These are phyloP conservation scores for Trichoderma sp. DNA, from an alignment of 2,329 filamentous ascomycete species.

Conservation along the genomic window DNA sequence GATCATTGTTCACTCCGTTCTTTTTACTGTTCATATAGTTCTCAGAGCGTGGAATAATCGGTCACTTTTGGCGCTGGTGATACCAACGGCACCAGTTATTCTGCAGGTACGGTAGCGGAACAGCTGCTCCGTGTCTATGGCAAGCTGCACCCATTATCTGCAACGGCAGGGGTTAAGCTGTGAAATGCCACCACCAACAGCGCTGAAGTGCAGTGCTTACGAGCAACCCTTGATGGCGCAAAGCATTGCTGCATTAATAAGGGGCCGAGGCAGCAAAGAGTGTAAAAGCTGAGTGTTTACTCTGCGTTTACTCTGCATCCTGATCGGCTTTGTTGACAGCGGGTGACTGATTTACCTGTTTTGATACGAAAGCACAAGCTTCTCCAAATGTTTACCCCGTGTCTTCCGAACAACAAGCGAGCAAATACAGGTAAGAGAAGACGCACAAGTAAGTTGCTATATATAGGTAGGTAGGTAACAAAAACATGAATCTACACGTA, in stretches of 20 bases:
- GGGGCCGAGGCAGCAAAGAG: neutral
- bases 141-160: conserved; percentile 1
- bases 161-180: neutral
- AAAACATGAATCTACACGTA: neutral
- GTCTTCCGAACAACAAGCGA: neutral
- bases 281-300: neutral
- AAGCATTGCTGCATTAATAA: conserved; percentile 16
- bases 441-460: neutral
- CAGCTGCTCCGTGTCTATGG: neutral
- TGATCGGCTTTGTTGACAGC: too few species aligned
- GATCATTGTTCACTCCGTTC: neutral
- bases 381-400: neutral
- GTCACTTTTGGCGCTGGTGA: neutral
- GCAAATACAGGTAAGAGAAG: neutral
- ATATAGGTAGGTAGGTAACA: neutral
- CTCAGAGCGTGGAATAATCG: neutral
- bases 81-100: neutral
- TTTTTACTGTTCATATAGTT: neutral
- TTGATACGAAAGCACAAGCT: neutral
- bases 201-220: conserved; percentile 8
- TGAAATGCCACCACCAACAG: conserved; percentile 1
- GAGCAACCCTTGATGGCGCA: neutral
- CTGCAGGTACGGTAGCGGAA: neutral
- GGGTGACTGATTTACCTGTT: neutral
- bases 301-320: neutral